Percentiles rank a stretch among this genome's conserved stretches.
These are phyloP conservation scores for Trichoderma sp. DNA, from an alignment of 2,329 filamentous ascomycete species.

Conservation along the genomic window DNA sequence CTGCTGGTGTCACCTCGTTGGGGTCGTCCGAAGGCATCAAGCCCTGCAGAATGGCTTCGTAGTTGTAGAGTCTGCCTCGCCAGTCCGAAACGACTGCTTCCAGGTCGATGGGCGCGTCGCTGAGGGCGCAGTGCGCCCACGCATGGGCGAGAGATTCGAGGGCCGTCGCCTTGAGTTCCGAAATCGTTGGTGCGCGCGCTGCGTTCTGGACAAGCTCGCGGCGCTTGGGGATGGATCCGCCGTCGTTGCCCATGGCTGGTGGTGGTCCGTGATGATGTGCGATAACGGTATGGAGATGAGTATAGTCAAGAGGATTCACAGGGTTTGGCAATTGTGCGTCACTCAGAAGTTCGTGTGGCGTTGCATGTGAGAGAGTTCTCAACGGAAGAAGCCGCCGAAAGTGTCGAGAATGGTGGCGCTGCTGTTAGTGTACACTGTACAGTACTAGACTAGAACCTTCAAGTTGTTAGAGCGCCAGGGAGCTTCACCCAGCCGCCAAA, in stretches of 20 bases:
- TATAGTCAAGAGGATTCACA: neutral
- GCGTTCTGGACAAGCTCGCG: slow-evolving; percentile 95
- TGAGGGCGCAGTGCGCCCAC: slow-evolving; percentile 89
- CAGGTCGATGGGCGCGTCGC: slow-evolving; percentile 68
- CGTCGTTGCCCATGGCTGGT: slow-evolving; percentile 86
- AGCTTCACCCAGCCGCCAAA: slow-evolving; percentile 2
- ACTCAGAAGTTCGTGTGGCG: neutral
- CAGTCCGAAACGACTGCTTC: slow-evolving; percentile 82
- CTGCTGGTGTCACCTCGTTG: slow-evolving; percentile 46
- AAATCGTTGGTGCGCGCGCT: slow-evolving; percentile 76
- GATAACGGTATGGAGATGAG: neutral
- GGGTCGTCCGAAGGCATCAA: slow-evolving; percentile 63
- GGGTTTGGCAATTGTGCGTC: neutral
- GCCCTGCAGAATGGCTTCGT: slow-evolving; percentile 77
- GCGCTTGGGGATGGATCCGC: slow-evolving; percentile 92
- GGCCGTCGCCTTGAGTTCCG: slow-evolving; percentile 85
- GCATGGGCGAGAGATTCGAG: slow-evolving; percentile 82
- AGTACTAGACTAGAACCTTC: no score
- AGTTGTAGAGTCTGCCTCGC: slow-evolving; percentile 86
- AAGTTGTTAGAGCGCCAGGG: neutral
- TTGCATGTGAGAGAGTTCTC: neutral
- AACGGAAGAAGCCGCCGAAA: neutral
- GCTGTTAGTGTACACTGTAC: neutral
- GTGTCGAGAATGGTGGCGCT: neutral
- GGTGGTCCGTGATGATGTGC: neutral